A percentile compares a stretch with the other conserved stretches of the same genome.
Conservation (phyloP, 139 green algal genomes). For the Tetraselmis chui region DNA sequence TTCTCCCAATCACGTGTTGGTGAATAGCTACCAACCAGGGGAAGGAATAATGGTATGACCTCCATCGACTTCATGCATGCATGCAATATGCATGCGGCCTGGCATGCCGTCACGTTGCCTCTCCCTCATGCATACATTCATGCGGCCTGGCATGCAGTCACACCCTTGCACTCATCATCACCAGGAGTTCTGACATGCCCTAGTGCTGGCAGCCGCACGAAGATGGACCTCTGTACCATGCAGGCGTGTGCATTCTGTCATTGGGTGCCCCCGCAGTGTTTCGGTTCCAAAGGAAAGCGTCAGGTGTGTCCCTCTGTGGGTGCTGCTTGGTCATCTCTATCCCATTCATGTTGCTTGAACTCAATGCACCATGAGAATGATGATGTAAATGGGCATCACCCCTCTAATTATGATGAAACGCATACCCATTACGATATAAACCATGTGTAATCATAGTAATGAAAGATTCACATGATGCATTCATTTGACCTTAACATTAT, state of each 20-base stretch:
- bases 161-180: no score
- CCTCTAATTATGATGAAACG: background rate
- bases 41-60: slow-evolving; percentile 50
- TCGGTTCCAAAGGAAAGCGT: slow-evolving; percentile 43
- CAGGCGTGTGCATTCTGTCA: slow-evolving; percentile 50
- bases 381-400: no score
- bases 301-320: slow-evolving; percentile 7
- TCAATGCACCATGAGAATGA: no score
- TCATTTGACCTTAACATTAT: no score
- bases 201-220: slow-evolving; percentile 47
- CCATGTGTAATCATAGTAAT: background rate
- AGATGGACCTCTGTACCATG: slow-evolving; percentile 53
- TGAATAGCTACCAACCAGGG: slow-evolving; percentile 56
- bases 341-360: no score
- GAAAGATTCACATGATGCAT: background rate
- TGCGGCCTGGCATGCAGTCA: background rate
- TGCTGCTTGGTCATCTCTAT: background rate
- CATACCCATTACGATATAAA: background rate
- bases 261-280: slow-evolving; percentile 48
- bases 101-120: no score
- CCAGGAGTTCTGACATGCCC: background rate
- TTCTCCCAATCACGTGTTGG: slow-evolving; percentile 55
- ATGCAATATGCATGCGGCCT: background rate
- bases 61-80: background rate
- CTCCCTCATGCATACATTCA: background rate